Conservation (phyloP, 2,329 filamentous ascomycete genomes). For the Beauveria medogensis region DNA sequence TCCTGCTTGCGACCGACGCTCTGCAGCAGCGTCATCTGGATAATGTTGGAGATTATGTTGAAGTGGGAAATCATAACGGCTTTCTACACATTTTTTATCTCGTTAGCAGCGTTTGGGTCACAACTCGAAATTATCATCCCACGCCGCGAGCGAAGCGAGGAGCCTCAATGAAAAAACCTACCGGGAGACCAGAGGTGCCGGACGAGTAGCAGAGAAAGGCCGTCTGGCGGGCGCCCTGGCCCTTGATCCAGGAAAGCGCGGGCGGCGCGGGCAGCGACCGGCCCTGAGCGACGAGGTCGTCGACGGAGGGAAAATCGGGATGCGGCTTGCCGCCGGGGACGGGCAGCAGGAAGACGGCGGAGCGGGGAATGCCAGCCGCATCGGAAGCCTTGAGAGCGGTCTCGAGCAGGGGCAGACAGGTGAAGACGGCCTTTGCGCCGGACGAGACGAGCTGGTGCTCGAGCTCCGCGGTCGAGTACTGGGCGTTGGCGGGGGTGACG, state of each 20-base stretch:
- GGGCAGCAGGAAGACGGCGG: slow-evolving; percentile 61
- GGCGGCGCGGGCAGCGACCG: slow-evolving; percentile 43
- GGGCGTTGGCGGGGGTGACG: slow-evolving; percentile 66
- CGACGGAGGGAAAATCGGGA: slow-evolving; percentile 52
- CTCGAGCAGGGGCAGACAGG: slow-evolving; percentile 57
- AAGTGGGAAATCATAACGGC: slow-evolving; percentile 75
- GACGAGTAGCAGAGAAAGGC: slow-evolving; percentile 76
- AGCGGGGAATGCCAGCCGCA: slow-evolving; percentile 52
- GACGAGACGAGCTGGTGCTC: slow-evolving; percentile 65
- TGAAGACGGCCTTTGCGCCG: slow-evolving; percentile 62
- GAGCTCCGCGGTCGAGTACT: slow-evolving; percentile 61
- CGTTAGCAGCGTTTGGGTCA: neutral
- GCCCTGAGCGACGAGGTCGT: slow-evolving; percentile 58
- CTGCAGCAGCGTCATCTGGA: slow-evolving; percentile 50
- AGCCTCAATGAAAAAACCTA: slow-evolving; percentile 26
- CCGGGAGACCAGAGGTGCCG: slow-evolving; percentile 70
- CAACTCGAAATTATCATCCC: neutral
- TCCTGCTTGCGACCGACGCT: slow-evolving; percentile 27
- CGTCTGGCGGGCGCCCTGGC: slow-evolving; percentile 58
- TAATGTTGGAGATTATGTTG: slow-evolving; percentile 69
- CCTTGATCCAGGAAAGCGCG: slow-evolving; percentile 50
- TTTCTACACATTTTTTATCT: slow-evolving; percentile 43
- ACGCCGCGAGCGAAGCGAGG: neutral
- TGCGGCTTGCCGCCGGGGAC: slow-evolving; percentile 49
- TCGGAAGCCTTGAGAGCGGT: slow-evolving; percentile 57